Base-by-base conservation (phyloP, 352 stramenopile genomes). In the Globisporangium orthogonon region DNA sequence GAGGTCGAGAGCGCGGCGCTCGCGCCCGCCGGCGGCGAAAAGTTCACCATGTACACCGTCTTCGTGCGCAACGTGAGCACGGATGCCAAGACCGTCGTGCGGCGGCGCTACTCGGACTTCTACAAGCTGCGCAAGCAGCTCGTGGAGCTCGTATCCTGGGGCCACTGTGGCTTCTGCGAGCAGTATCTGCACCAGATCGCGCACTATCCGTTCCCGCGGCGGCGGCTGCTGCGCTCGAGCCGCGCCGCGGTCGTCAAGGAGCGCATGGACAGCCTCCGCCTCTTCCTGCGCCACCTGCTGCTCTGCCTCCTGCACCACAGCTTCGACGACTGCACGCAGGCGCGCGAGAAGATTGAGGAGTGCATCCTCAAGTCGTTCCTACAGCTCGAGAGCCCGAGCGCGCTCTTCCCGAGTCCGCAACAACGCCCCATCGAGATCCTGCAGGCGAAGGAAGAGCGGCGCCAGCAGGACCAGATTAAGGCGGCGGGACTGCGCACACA, bases 1-100 rank as follows among this genome's bases (percentile, higher is more conserved):
- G 76, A 86, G 56, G 23, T 74, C n/a, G 74, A 83, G 10, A 7
- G 29, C 3, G 62, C 43, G 23, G 62, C 41, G 47, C 40, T 7
- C 39, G 55, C 40, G 35, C 54, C 58, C 35, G 52, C 35, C 3
- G 80, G 74, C 53, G 73, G 74, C 14, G 66, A 86, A 29, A 89
- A 85, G 58, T 87, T 78, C 61, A 94, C 84, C n/a, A 82, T 90
- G 63, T 94, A 94, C 73, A 94, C 79, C 31, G 79, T 92, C 15
- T 83, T 87, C 56, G 79, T 94, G 61, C 78, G 81, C 55, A 94
- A 92, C 60, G 58, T 78, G 56, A 74, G 70, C 35, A 87, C 74
- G 30, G 76, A 80, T 59, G 69, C 69, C 62, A 94, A 94, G 60
- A 87, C 78, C 47, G 78, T 91, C 39, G 84, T 86, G 44, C 63